Evolutionary conservation across 805 yeast genomes (phyloP).

Genomic region (Candida alai): DNA sequence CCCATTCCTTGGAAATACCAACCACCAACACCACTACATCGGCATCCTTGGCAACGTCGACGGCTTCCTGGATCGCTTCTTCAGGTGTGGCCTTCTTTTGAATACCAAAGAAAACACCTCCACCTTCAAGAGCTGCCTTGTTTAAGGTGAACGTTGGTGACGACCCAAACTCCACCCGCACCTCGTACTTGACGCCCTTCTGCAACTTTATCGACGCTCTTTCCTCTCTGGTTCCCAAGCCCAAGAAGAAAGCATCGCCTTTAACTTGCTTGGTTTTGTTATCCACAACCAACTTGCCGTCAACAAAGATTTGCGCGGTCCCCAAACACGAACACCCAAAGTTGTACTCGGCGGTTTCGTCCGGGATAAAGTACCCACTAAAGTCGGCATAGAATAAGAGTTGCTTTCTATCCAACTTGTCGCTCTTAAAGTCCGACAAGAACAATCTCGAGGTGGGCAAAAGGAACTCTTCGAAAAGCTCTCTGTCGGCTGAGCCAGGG

Average conservation of each 20-base stretch:
- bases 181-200: conserved; percentile 41
- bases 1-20: conserved; percentile 28
- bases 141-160: conserved; percentile 24
- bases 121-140: conserved; percentile 16
- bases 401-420: conserved; percentile 14
- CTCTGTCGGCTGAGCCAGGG: conserved; percentile 11
- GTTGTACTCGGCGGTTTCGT: conserved; percentile 44
- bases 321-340: conserved; percentile 52
- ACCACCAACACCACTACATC: conserved; percentile 27
- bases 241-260: conserved; percentile 46
- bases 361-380: conserved; percentile 42
- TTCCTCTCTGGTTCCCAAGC: conserved; percentile 48
- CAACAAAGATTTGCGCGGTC: conserved; percentile 51
- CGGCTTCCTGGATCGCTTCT: conserved; percentile 24
- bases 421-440: conserved; percentile 19
- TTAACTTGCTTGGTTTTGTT: conserved; percentile 48
- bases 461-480: conserved; percentile 17
- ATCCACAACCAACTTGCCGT: conserved; percentile 52
- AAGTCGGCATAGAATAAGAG: conserved; percentile 40
- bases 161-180: conserved; percentile 48
- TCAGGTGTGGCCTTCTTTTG: conserved; percentile 19
- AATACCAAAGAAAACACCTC: conserved; percentile 21
- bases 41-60: conserved; percentile 20
- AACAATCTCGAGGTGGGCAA: conserved; percentile 15
- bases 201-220: conserved; percentile 33